Base-by-base conservation (phyloP, 2,329 filamentous ascomycete species). In the Chalaropsis ovoidea region DNA sequence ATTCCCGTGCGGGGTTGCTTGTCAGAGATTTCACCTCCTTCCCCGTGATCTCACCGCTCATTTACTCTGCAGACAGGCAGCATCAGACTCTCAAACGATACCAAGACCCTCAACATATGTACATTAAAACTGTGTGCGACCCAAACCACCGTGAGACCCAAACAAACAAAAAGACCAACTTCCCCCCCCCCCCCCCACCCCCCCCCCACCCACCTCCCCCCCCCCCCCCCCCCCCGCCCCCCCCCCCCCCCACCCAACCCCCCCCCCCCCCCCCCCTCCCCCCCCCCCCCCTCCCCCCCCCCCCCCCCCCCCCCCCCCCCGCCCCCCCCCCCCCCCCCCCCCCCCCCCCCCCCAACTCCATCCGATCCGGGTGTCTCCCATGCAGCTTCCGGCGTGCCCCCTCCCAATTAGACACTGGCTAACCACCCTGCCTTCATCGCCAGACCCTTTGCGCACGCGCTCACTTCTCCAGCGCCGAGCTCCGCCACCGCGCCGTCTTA, bases 1-100 rank as follows among this genome's bases (percentile, higher is more conserved):
- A 15, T 6, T 15, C n/a, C 24, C 10, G 47, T 52, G 47, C 47
- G 47, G 47, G 47, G 47, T 13, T 5, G 22, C 24, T 5, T 27
- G 47, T 52, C 47, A 52, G 24, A 52, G 47, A 52, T 52, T 52
- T 52, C 47, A 52, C 47, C 27, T 27, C 47, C 47, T 52, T 52
- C 47, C 22, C 19, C 15, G 8, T 13, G 19, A 27, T 52, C 7
- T 39, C 8, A 7, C 35, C 3, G 4, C 8, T 6, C 8, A 7
- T 39, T 39, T 10, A 39, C 35, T 6, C 35, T 39, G 5, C 8
- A 39, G 35, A 39, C 35, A 39, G 8, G 35, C 35, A 10, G 35
- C 8, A 39, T 39, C 35, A 39, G 5, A 39, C 8, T 39, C 35
- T 39, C 8, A 10, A 24, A 15, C 19, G 27, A 17, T 24, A 52